Percentiles rank a stretch among this genome's conserved stretches.
phyloP scores from a whole-genome alignment of 2,329 filamentous ascomycete genomes.

The Nigrograna mackinnonii region DNA sequence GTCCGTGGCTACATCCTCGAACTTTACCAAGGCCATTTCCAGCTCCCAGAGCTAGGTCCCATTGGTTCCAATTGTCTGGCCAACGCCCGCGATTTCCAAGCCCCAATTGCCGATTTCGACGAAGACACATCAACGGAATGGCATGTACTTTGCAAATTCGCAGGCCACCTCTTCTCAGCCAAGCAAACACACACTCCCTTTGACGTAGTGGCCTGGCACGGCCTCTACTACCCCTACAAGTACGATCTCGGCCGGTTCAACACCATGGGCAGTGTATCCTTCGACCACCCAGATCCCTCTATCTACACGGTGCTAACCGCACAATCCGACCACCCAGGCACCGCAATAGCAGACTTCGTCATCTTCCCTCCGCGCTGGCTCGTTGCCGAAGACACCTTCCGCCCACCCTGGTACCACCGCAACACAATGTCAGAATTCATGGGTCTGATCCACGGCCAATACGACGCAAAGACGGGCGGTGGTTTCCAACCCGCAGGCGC shows the following conservation, averaged over 20 bases:
- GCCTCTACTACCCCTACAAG: conserved; percentile 67
- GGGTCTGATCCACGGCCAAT: conserved; percentile 65
- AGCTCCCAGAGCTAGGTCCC: conserved; percentile 68
- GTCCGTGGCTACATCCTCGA: conserved; percentile 70
- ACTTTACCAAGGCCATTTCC: conserved; percentile 66
- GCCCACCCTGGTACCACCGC: conserved; percentile 73
- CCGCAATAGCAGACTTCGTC: conserved; percentile 69
- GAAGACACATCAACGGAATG: conserved; percentile 60
- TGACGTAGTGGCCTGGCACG: conserved; percentile 74
- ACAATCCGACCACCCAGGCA: conserved; percentile 58
- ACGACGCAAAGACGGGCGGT: conserved; percentile 61
- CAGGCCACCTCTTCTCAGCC: conserved; percentile 62
- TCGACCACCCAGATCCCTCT: conserved; percentile 69
- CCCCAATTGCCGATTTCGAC: conserved; percentile 62
- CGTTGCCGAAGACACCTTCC: conserved; percentile 70
- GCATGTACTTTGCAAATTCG: conserved; percentile 65
- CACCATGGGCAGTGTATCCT: conserved; percentile 59
- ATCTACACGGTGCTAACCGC: conserved; percentile 71
- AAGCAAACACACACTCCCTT: conserved; percentile 69
- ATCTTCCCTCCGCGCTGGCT: conserved; percentile 75
- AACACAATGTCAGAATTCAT: conserved; percentile 73
- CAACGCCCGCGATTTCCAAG: conserved; percentile 67
- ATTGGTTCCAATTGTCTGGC: conserved; percentile 69
- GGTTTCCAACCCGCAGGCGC: conserved; percentile 67
- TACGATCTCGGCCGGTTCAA: conserved; percentile 63